Percentiles rank a stretch among this genome's conserved stretches.
Conservation (phyloP, 2,329 filamentous ascomycete species). For the Exserohilum turcica region DNA sequence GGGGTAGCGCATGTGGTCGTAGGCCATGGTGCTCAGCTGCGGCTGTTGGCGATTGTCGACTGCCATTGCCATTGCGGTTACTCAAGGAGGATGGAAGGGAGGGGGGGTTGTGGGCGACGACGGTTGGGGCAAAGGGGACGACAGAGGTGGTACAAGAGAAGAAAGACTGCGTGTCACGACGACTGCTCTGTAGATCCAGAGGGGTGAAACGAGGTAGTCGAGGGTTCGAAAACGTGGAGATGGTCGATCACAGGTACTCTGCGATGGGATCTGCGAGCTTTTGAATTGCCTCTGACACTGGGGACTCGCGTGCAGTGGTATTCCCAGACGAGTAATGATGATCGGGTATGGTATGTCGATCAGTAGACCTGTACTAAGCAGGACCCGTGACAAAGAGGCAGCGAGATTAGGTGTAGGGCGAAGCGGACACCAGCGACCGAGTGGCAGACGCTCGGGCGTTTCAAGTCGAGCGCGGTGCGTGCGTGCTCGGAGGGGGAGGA, state of each 20-base stretch:
- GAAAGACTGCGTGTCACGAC: constrained; percentile 34
- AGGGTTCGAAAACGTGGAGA: constrained; percentile 55
- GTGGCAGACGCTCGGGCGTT: constrained; percentile 47
- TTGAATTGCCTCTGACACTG: constrained; percentile 48
- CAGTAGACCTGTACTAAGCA: constrained; percentile 41
- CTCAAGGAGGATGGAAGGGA: background rate
- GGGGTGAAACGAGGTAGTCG: constrained; percentile 44
- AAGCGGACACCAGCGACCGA: constrained; percentile 39
- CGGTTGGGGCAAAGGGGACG: too few relatives aligned
- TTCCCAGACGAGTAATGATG: constrained; percentile 46
- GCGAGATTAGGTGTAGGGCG: constrained; percentile 42
- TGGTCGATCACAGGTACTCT: constrained; percentile 53
- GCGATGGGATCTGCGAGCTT: constrained; percentile 57
- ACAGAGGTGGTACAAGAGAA: constrained; percentile 27
- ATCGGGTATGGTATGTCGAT: constrained; percentile 45
- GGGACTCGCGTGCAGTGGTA: constrained; percentile 40
- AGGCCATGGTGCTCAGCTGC: constrained; percentile 71
- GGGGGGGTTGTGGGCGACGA: background rate
- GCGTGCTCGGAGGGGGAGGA: constrained; percentile 33
- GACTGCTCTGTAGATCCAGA: constrained; percentile 29
- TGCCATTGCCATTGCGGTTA: constrained; percentile 81
- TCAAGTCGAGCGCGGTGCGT: constrained; percentile 41
- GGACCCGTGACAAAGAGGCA: constrained; percentile 46
- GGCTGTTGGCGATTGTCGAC: constrained; percentile 81
- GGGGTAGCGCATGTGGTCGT: constrained; percentile 77